Base-by-base conservation (phyloP, 805 yeast genomes). In the Ascoidea tarda region DNA sequence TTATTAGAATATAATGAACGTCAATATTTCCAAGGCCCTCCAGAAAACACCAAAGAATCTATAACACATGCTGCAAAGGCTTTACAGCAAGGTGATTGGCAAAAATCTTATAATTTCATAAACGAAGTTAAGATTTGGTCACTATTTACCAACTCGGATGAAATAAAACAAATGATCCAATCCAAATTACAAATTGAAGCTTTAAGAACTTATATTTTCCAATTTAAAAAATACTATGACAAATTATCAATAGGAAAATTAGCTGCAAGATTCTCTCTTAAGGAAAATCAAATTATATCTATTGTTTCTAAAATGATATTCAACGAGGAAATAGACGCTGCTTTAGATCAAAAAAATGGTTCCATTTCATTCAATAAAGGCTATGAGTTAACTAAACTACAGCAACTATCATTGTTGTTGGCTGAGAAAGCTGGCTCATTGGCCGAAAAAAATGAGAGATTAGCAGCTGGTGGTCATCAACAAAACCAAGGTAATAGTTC, bases 21-120 rank as follows among this genome's bases (percentile, higher is more conserved):
- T 69, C 96, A 90, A 68, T 84, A 84, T 54, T 93, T 91, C 76
- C 87, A 88, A 57, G 99, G 98, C 48, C 99, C 99, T 49, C 96
- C 98, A 52, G 99, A 93, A 71, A 87, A 90, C 67, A 86, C 95
- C 49, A 84, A 95, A 63, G 99, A 93, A 68, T 87, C 79, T 69
- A 83, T 93, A 60, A 82, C 91, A 76, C 87, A 86, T 67, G 96
- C 97, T 50, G 95, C 97, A 47, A 82, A 82, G 69, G 80, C 87
- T 38, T 79, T 93, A 68, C 87, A 86, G 65, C 78, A 77, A 60
- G 96, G 97, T 59, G 87, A 91, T 64, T 93, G 99, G 98, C 71
- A 76, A 57, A 75, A 77, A 60, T 83, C 96, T 31, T 77, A 80
- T 59, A 80, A 79, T 51, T 76, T 87, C 63, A 77, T 93, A 61